Evolutionary conservation across 805 yeast genomes (phyloP).

Genomic region (Ogataea pilisensis): DNA sequence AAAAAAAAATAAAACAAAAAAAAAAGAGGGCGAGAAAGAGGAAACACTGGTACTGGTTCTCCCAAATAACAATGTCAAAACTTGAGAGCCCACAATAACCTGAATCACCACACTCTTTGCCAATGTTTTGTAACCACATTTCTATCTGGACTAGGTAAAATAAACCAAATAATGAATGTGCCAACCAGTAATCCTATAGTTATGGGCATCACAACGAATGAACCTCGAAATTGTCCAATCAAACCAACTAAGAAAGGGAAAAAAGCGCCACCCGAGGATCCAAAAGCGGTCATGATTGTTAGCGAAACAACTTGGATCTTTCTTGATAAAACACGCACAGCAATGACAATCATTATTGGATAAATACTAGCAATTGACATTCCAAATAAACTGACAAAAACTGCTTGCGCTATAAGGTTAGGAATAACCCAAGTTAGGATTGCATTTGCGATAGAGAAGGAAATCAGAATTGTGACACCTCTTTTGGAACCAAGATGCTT

Average conservation of each 20-base stretch:
- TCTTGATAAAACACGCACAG: constrained; percentile 44
- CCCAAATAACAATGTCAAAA: no score
- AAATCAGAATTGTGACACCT: constrained; percentile 34
- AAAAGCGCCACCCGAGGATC: constrained; percentile 55
- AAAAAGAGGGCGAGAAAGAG: no score
- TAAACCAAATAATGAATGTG: constrained; percentile 37
- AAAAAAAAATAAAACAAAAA: no score
- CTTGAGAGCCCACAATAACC: no score
- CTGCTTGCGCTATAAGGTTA: constrained; percentile 40
- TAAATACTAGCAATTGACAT: constrained; percentile 65
- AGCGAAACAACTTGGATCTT: constrained; percentile 47
- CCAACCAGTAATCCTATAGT: constrained; percentile 34
- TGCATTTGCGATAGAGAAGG: constrained; percentile 35
- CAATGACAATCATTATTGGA: constrained; percentile 44
- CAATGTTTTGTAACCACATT: constrained; percentile 21
- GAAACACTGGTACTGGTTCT: no score
- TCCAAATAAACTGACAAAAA: constrained; percentile 49
- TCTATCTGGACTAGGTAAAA: constrained; percentile 42
- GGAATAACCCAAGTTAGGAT: constrained; percentile 48
- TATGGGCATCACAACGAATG: constrained; percentile 48
- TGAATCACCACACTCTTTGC: no score
- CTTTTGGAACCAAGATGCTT: constrained; percentile 41
- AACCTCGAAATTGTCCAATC: constrained; percentile 40
- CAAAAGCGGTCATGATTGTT: constrained; percentile 52
- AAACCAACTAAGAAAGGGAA: constrained; percentile 52